Base-by-base conservation (phyloP, 106 monocot species). In the Amphibolis antarctica region DNA sequence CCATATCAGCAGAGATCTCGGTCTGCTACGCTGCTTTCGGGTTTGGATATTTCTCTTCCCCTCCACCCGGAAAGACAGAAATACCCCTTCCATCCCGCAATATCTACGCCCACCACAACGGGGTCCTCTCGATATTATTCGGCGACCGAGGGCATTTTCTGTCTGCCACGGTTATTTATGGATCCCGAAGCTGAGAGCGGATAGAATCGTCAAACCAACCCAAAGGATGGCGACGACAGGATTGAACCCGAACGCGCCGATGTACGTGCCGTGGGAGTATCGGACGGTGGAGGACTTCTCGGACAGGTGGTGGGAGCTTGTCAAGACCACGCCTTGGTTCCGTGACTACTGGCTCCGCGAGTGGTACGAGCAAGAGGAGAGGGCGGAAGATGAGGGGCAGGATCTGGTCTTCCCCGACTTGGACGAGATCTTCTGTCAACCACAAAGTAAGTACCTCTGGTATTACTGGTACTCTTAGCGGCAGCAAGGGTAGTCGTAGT, bases 211-310 rank as follows among this genome's bases (percentile, higher is more conserved):
- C 9, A 14, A 46, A 46, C 12, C 14, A 46, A 55, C 54, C 9
- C 54, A 18, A 55, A 18, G 10, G 45, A 47, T 26, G 18, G 44
- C 13, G 12, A 9, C 66, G 24, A 50, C 74, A 20, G 59, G 14
- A 4, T 55, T 74, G 64, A 74, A 59, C 46, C 64, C 72, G 13
- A 46, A 72, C 24, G 74, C 74, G 18, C 74, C 65, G 58, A n/a
- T 56, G 29, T 74, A 46, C 66, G 66, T 74, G 6, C 74, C 74
- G 10, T 44, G 55, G 66, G 66, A 24, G 26, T 74, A 66, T 28
- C 59, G 74, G 5, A 31, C 74, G 66, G 66, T 74, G 66, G 74
- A 74, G 64, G 74, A 74, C 46, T 74, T 66, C 74, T 74, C 74
- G 28, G 65, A 74, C 15, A 13, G 51, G 57, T 74, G 74, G 74